A percentile compares a stretch with the other conserved stretches of the same genome.
Conservation (phyloP, 177 flowering plant species). For the Vitis hybrid region DNA sequence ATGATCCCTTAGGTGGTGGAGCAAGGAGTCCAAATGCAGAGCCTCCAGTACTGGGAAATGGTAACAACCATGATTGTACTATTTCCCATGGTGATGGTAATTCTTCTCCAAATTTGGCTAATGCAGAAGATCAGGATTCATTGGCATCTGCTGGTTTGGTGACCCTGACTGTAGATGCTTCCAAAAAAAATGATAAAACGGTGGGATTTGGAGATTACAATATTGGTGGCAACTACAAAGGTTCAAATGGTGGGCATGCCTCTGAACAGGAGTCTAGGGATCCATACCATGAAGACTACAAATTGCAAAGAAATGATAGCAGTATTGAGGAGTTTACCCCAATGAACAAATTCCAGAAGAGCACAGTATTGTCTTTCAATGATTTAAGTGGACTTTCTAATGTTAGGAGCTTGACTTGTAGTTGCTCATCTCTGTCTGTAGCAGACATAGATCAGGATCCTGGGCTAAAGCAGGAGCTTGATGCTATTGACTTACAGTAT, state of each 20-base stretch:
- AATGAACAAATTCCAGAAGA: constrained; percentile 7
- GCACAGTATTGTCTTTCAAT: constrained; percentile 4
- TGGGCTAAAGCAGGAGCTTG: constrained; percentile 29
- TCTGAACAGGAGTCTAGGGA: constrained; percentile 32
- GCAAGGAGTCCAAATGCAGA: constrained; percentile 15
- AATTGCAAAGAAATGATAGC: constrained; percentile 14
- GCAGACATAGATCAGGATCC: constrained; percentile 20
- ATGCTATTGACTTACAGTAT: constrained; percentile 29
- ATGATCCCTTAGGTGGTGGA: constrained; percentile 18
- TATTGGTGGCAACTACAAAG: constrained; percentile 17
- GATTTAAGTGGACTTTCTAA: constrained; percentile 5
- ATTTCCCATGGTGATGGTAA: constrained; percentile 2
- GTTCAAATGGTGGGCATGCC: constrained; percentile 10
- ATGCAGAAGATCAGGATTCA: constrained; percentile 25
- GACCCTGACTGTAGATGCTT: constrained; percentile 20
- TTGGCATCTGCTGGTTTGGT: constrained; percentile 26
- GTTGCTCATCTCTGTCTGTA: constrained; percentile 19
- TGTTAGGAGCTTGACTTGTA: constrained; percentile 21
- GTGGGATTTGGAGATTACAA: constrained; percentile 14
- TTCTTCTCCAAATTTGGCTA: constrained; percentile 20
- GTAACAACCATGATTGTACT: constrained; percentile 3
- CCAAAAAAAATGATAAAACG: constrained; percentile 12
- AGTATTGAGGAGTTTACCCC: constrained; percentile 6
- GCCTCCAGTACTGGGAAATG: constrained; percentile 5
- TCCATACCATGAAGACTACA: constrained; percentile 20